Conservation (phyloP, 257 asterid genomes). For the Schizonepeta tenuifolia region DNA sequence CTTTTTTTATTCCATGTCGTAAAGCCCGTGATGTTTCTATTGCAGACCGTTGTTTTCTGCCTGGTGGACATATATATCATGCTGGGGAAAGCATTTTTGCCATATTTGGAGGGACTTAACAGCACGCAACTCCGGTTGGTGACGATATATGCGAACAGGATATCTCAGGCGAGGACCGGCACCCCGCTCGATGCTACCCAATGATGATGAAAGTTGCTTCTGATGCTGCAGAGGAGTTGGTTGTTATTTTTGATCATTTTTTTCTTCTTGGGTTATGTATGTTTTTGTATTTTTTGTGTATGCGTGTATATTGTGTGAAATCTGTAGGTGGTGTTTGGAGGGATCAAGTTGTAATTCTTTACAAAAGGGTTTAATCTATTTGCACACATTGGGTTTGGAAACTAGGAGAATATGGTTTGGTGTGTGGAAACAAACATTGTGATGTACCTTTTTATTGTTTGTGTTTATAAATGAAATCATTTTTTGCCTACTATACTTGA, state of each 20-base stretch:
- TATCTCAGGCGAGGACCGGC: constrained; percentile 98
- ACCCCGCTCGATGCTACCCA: constrained; percentile 69
- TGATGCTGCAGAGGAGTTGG: constrained; percentile 27
- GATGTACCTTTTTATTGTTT: constrained; percentile 31
- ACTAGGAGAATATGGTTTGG: constrained; percentile 25
- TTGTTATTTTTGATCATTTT: constrained; percentile 40
- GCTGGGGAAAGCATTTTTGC: constrained; percentile 94
- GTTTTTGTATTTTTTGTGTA: constrained; percentile 38
- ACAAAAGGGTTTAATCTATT: constrained; percentile 26
- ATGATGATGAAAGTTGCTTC: constrained; percentile 32
- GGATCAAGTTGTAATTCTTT: constrained; percentile 36
- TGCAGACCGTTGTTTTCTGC: constrained; percentile 98
- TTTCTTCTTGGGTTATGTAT: constrained; percentile 15
- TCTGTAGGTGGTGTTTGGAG: constrained; percentile 33
- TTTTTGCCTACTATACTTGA: constrained; percentile 12
- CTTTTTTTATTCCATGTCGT: neutral
- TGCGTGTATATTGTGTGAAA: constrained; percentile 47
- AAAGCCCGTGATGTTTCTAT: neutral
- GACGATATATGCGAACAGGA: constrained; percentile 94
- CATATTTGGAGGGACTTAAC: constrained; percentile 90
- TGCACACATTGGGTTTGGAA: constrained; percentile 32
- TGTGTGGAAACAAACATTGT: constrained; percentile 34
- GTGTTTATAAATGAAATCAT: constrained; percentile 41
- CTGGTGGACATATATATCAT: constrained; percentile 94
- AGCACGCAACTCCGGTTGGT: constrained; percentile 90